Evolutionary conservation across 805 yeast species (phyloP).

Genomic region (Metschnikowia lunata): DNA sequence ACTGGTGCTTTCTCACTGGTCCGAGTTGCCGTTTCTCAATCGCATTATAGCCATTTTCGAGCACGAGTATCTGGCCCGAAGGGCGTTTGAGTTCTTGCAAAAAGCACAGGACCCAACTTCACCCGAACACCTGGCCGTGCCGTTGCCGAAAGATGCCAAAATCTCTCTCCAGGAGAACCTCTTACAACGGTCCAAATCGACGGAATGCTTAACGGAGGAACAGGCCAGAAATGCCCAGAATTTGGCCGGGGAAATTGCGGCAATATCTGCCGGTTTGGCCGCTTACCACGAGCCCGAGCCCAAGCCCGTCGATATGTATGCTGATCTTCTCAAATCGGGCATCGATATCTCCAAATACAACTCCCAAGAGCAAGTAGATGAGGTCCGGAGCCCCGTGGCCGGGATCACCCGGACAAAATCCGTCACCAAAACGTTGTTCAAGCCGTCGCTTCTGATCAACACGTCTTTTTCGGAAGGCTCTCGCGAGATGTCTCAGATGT

Average conservation of each 20-base stretch:
- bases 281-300: constrained; percentile 36
- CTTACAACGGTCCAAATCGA: constrained; percentile 30
- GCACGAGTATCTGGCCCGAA: constrained; percentile 24
- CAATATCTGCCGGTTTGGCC: background rate
- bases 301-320: constrained; percentile 23
- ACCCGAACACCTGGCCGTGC: no score
- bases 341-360: constrained; percentile 26
- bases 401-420: constrained; percentile 21
- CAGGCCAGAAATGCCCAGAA: constrained; percentile 14
- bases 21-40: constrained; percentile 34
- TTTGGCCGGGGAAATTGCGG: background rate
- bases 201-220: constrained; percentile 18
- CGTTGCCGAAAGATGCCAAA: constrained; percentile 20
- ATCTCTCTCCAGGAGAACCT: constrained; percentile 37
- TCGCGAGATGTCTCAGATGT: constrained; percentile 4
- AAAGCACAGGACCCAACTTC: constrained; percentile 3
- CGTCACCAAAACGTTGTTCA: constrained; percentile 34
- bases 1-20: constrained; percentile 31
- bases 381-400: constrained; percentile 4
- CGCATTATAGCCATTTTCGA: constrained; percentile 37
- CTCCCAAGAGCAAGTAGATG: constrained; percentile 21
- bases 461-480: constrained; percentile 8
- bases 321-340: constrained; percentile 29
- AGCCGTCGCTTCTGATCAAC: constrained; percentile 26
- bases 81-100: constrained; percentile 21